phyloP scores from a whole-genome alignment of 2,329 filamentous ascomycete genomes.

The Botryotinia globosa region DNA sequence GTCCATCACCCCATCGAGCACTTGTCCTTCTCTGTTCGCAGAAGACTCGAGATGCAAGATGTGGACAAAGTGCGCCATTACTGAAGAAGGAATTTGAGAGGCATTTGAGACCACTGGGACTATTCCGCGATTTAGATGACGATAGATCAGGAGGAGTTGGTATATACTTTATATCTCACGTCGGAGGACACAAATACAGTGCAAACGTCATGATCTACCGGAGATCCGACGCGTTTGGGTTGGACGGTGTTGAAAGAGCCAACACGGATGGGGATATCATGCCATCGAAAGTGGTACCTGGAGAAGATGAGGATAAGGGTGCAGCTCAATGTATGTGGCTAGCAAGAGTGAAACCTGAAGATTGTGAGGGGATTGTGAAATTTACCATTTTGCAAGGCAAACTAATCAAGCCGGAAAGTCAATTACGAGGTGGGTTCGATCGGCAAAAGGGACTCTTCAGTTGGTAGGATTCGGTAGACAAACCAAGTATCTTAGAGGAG shows the following conservation, averaged over 20 bases:
- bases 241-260: conserved; percentile 35
- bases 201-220: conserved; percentile 95
- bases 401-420: conserved; percentile 81
- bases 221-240: conserved; percentile 40
- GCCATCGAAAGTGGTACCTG: conserved; percentile 33
- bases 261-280: conserved; percentile 38
- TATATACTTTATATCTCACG: conserved; percentile 94
- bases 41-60: conserved; percentile 88
- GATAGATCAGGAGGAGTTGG: conserved; percentile 87
- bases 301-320: conserved; percentile 45
- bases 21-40: conserved; percentile 94
- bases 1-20: conserved; percentile 75
- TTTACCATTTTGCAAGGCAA: conserved; percentile 93
- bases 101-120: conserved; percentile 76
- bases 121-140: conserved; percentile 86
- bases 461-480: conserved; percentile 58
- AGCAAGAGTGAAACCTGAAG: conserved; percentile 77
- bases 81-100: conserved; percentile 86
- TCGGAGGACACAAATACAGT: conserved; percentile 93
- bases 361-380: conserved; percentile 87
- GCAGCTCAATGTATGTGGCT: conserved; percentile 93
- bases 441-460: conserved; percentile 75
- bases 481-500: neutral
- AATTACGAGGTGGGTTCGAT: conserved; percentile 90
- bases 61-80: conserved; percentile 88